Evolutionary conservation across 305 asterid genomes (phyloP), one percentile per base, ranked within the genome.

Genomic region (Ruellia speciosa): DNA sequence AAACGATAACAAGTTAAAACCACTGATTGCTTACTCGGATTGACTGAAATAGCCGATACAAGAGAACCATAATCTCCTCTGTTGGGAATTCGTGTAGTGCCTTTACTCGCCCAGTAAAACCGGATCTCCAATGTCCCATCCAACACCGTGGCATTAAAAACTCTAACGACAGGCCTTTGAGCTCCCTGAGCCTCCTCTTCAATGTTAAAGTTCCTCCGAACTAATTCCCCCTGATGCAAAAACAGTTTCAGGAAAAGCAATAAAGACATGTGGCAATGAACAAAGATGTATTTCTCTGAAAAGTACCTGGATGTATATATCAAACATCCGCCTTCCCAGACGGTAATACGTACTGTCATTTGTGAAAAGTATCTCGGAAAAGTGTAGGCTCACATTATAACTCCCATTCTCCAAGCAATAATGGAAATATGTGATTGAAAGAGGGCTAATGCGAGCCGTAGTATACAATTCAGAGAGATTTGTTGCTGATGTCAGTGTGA

Each of bases 351-450:
- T 73, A 41, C 66, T 77, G 73, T 88, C 93, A 63, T 76, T 78
- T 18, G 93, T 58, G 78, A 88, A 88, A 15, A 59, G 62, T 59
- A 86, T 73, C 70, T 90, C 98, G 14, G 96, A 86, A 53, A 90
- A 88, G 65, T 85, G 90, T 63, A 90, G 80, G 73, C 71, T 76
- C 65, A 90, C 84, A 17, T 73, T 83, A 66, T 90, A 90, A 75
- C 63, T 75, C 68, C 95, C 98, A 14, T 88, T 85, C 74, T 84
- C 92, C 87, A 90, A 65, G 80, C 98, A 90, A 73, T 85, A 85
- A 66, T 74, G 85, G 77, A 83, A 83, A 68, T 90, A 90, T 43
- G 95, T 74, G 60, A 90, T 81, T 6, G 93, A 83, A 52, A 85
- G 85, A 54, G 98, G 95, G 72, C 93, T 83, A 39, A 85, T 79